A percentile compares a stretch with the other conserved stretches of the same genome.
These are phyloP conservation scores for Bryopsis sp. DNA, from an alignment of 139 green algal genomes.

Conservation along the genomic window DNA sequence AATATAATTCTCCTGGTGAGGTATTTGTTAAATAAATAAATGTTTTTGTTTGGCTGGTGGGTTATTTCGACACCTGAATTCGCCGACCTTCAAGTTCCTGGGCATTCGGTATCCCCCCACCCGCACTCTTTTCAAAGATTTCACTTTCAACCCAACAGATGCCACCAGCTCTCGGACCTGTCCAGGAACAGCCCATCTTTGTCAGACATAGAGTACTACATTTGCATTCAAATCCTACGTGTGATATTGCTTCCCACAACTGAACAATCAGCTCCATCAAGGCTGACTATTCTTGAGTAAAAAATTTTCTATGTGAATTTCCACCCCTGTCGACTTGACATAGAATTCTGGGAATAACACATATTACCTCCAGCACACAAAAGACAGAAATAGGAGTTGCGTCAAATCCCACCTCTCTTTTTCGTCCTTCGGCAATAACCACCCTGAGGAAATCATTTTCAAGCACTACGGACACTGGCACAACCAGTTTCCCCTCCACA, in stretches of 20 bases:
- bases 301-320: too few species aligned
- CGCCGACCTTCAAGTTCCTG: constrained; percentile 40
- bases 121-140: constrained; percentile 60
- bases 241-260: too few species aligned
- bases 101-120: constrained; percentile 74
- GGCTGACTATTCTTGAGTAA: constrained; percentile 8
- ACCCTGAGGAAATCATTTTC: constrained; percentile 43
- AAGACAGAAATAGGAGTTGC: not conserved
- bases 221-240: too few species aligned
- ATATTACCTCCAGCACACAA: not conserved
- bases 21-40: too few species aligned
- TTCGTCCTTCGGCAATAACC: constrained; percentile 72
- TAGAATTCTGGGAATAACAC: too few species aligned
- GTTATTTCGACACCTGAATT: too few species aligned
- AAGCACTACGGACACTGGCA: constrained; percentile 28
- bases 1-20: too few species aligned
- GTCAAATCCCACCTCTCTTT: constrained; percentile 58
- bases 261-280: not conserved
- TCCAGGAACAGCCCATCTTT: not conserved
- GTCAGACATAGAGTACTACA: too few species aligned
- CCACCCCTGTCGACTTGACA: too few species aligned
- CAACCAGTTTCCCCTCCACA: constrained; percentile 42
- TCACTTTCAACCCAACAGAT: constrained; percentile 59
- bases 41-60: too few species aligned
- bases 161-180: constrained; percentile 67